Base-by-base conservation (phyloP, 768 basidiomycete genomes). In the Bullera alba region DNA sequence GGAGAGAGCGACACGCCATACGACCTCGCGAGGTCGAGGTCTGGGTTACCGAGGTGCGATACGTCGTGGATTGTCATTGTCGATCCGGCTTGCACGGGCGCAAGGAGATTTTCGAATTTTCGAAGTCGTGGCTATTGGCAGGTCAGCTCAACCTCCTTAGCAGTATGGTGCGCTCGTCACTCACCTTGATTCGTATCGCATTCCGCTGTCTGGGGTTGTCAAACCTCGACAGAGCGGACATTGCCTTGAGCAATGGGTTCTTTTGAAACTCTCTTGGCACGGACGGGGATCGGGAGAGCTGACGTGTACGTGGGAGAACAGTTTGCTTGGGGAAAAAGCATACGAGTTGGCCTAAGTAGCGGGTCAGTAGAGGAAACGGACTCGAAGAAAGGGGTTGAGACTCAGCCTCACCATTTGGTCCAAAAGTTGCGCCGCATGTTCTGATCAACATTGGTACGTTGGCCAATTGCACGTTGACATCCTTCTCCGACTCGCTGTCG, bases 381-480 rank as follows among this genome's bases (percentile, higher is more conserved):
- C n/a, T n/a, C n/a, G n/a, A n/a, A 21, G 22, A n/a, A n/a, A n/a
- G 22, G 23, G 37, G 7, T 15, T 27, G 8, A 5, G 32, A 17
- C 41, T 17, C 16, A 44, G 3, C 65, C 76, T 39, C 51, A 88
- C 90, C 91, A 65, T 88, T 87, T 0, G 86, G 86, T 1, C 89
- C 86, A 75, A 92, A 93, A 0, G 83, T 79, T 2, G 87, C 90
- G 62, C 91, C 89, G 1, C 86, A 88, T 0, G 86, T 87, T 54
- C 86, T 76, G 16, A 61, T 63, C 1, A 88, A 84, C 69, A 90
- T 87, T 0, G 85, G 83, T 5, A 89, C 69, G 65, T 88, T 61
- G 14, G 25, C 38, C 43, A 59, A 29, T 23, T 42, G 54, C 41
- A 44, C 46, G 43, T 46, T 46, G n/a, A n/a, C n/a, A n/a, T n/a